Evolutionary conservation across 768 basidiomycete genomes (phyloP).

Genomic region (Inosperma sp.): DNA sequence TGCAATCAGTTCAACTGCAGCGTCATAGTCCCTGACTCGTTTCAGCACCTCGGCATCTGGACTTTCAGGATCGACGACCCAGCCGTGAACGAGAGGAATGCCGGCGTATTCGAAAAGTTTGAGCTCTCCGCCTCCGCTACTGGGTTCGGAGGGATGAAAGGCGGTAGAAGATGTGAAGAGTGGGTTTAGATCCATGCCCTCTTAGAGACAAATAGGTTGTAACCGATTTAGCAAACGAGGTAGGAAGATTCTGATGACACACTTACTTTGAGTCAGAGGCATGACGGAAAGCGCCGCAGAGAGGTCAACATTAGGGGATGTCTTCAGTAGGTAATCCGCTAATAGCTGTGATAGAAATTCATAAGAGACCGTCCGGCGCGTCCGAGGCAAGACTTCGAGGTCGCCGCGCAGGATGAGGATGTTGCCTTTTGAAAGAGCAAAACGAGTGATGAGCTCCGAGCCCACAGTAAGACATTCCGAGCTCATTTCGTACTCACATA

Average conservation of each 20-base stretch:
- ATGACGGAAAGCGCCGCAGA: slow-evolving; percentile 71
- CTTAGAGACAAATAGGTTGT: slow-evolving; percentile 31
- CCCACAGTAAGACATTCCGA: no score
- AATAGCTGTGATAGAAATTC: slow-evolving; percentile 80
- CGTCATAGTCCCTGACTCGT: slow-evolving; percentile 64
- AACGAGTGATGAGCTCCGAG: background rate
- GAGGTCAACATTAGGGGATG: slow-evolving; percentile 56
- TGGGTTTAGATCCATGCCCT: slow-evolving; percentile 89
- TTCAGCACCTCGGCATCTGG: slow-evolving; percentile 52
- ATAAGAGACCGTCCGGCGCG: slow-evolving; percentile 72
- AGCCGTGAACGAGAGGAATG: slow-evolving; percentile 83
- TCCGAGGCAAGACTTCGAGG: slow-evolving; percentile 64
- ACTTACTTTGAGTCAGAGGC: slow-evolving; percentile 73
- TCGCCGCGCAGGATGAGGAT: slow-evolving; percentile 82
- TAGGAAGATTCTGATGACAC: background rate
- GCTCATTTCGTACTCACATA: slow-evolving; percentile 71
- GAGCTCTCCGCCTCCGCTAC: slow-evolving; percentile 62
- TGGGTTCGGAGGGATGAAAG: slow-evolving; percentile 55
- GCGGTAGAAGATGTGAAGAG: slow-evolving; percentile 65
- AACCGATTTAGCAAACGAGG: background rate
- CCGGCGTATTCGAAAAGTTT: slow-evolving; percentile 80
- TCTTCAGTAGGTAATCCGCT: slow-evolving; percentile 71
- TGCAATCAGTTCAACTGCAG: slow-evolving; percentile 66
- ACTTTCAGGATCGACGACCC: slow-evolving; percentile 73
- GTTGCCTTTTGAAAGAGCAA: no score